Base-by-base conservation (phyloP, 768 basidiomycete genomes). In the Kwoniella botswanensis region DNA sequence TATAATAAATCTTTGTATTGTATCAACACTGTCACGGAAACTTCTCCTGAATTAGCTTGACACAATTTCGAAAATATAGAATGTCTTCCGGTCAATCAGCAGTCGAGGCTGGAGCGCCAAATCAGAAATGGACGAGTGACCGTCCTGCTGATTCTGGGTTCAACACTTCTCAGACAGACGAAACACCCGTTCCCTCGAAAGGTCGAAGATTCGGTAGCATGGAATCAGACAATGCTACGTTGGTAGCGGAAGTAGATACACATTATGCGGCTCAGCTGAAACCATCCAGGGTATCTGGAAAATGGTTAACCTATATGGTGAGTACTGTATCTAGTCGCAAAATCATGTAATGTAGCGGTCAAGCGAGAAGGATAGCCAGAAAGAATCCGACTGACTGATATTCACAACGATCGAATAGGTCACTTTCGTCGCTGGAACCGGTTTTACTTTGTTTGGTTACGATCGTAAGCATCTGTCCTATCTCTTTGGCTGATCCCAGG, bases 381-480 rank as follows among this genome's bases (percentile, higher is more conserved):
- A 21, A 57, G 13, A n/a, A 57, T 4, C 17, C 13, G 15, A 29
- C 15, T 43, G 59, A 29, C 24, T 5, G 21, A 41, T 52, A 15
- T 21, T 24, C 5, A 15, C 6, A 5, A 35, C 35, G 35, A 35
- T 35, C 3, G 35, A 35, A 35, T 55, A 54, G 64, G 52, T 65
- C 17, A 67, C 65, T 35, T 57, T 67, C 42, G 65, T 59, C 9
- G 54, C 65, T n/a, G 65, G 65, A 22, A 57, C 43, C 17, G 65
- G 65, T 21, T 78, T 74, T 59, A 65, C 61, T 18, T 62, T 88
- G n/a, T 89, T 90, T 70, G 89, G 90, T 85, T 90, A 90, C 82
- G 90, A 90, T 75, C 90, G 90, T 77, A 22, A 89, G 89, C 54
- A 46, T 58, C 41, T 11, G 41, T 12, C 46, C 24, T 41, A 57